Evolutionary conservation across 495 filamentous ascomycete genomes (phyloP).

Genomic region (Xylaria palmicola): DNA sequence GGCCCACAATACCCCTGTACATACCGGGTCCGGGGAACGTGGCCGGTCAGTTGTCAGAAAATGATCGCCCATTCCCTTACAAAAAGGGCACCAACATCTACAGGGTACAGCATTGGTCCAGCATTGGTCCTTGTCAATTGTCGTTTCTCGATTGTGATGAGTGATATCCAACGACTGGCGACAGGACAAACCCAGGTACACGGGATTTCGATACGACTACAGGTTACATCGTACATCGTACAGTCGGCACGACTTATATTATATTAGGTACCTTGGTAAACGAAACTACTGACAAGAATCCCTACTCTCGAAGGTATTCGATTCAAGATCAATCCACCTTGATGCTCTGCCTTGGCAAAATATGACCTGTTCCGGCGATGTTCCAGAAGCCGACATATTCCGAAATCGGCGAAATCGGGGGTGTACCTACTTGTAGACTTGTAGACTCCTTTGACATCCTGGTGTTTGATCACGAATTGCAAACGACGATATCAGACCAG

Average conservation of each 20-base stretch:
- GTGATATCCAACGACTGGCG: background rate
- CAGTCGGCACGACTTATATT: background rate
- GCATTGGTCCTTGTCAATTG: background rate
- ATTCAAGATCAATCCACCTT: too few relatives aligned
- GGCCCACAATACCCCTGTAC: conserved; percentile 12
- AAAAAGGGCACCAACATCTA: background rate
- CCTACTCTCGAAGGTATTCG: too few relatives aligned
- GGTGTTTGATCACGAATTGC: too few relatives aligned
- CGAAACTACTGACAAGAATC: too few relatives aligned
- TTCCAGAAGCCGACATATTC: background rate
- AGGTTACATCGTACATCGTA: conserved; percentile 1
- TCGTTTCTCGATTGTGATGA: conserved; percentile 9
- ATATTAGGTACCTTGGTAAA: too few relatives aligned
- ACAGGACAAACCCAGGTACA: conserved; percentile 3
- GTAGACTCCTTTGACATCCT: too few relatives aligned
- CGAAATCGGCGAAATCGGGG: too few relatives aligned
- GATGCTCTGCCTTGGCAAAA: too few relatives aligned
- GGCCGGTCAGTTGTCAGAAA: conserved; percentile 12
- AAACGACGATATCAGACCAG: too few relatives aligned
- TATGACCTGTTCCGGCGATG: background rate
- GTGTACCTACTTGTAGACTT: too few relatives aligned
- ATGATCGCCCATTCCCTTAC: conserved; percentile 11
- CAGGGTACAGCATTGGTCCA: background rate
- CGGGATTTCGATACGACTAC: background rate
- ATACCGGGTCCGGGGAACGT: conserved; percentile 14